Evolutionary conservation across 129 eudicot genomes (phyloP).

Genomic region (Saposhnikovia divaricata): DNA sequence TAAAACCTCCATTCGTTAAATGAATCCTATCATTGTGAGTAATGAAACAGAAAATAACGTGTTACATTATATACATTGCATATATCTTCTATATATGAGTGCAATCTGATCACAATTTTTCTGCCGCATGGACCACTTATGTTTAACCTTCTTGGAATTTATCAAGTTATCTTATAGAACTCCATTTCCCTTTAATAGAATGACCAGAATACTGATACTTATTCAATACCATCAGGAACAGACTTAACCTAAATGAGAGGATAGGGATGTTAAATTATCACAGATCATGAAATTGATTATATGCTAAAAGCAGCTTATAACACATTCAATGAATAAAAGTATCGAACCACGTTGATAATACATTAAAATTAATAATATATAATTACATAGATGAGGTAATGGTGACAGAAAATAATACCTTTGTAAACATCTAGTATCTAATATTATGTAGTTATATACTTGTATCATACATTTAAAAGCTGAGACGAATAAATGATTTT

Average conservation of each 20-base stretch:
- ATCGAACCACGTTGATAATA: not conserved
- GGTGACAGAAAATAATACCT: not conserved
- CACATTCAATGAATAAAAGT: not conserved
- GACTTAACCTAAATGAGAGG: not conserved
- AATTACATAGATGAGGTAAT: not conserved
- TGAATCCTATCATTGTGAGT: not conserved
- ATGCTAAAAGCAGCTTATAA: not conserved
- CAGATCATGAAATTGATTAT: not conserved
- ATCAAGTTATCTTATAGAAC: not conserved
- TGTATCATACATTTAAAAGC: not conserved
- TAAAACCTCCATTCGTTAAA: not conserved
- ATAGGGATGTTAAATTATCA: not conserved
- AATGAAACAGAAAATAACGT: not conserved
- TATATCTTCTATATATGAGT: not conserved
- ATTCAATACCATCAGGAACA: not conserved
- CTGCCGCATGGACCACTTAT: not conserved
- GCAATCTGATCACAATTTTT: not conserved
- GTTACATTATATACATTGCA: not conserved
- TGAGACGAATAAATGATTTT: conserved; percentile 10
- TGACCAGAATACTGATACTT: not conserved
- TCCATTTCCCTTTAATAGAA: not conserved
- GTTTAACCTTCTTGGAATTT: not conserved
- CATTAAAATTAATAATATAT: not conserved
- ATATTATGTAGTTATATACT: not conserved
- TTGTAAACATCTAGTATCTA: not conserved